Evolutionary conservation across 768 basidiomycete genomes (phyloP).

Genomic region (Lactarius pseudohatsudake): DNA sequence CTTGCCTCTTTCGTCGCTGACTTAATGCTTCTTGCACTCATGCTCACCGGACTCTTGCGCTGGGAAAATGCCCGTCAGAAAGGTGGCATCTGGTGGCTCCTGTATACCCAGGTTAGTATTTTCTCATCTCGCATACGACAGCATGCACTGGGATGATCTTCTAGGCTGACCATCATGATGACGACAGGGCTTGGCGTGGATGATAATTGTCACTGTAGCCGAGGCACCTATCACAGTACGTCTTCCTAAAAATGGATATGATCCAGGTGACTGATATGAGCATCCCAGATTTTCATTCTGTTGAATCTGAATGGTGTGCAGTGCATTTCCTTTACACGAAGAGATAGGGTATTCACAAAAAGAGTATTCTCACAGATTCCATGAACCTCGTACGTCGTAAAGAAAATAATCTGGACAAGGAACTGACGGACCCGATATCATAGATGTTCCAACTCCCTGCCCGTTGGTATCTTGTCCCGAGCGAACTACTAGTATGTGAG

Average conservation of each 20-base stretch:
- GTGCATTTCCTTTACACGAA: background rate
- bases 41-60: conserved; percentile 13
- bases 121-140: background rate
- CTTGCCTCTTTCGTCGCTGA: conserved; percentile 1
- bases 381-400: background rate
- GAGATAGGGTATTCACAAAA: background rate
- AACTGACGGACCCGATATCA: too few relatives aligned
- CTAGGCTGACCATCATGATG: background rate
- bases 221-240: conserved; percentile 6
- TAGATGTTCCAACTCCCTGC: too few relatives aligned
- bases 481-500: too few relatives aligned
- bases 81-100: conserved; percentile 8
- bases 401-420: too few relatives aligned
- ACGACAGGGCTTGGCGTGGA: conserved; percentile 3
- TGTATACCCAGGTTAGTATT: conserved; percentile 7
- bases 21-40: conserved; percentile 2
- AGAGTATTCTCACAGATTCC: background rate
- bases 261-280: background rate
- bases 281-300: background rate
- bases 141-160: background rate
- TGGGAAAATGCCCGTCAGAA: background rate
- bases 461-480: too few relatives aligned
- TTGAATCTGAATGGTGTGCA: conserved; percentile 14
- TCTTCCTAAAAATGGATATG: background rate
- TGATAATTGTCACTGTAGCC: conserved; percentile 5